Evolutionary conservation across 2,329 filamentous ascomycete species (phyloP), one percentile per base, ranked within the genome.

Genomic region (Colletotrichum nymphaeae): DNA sequence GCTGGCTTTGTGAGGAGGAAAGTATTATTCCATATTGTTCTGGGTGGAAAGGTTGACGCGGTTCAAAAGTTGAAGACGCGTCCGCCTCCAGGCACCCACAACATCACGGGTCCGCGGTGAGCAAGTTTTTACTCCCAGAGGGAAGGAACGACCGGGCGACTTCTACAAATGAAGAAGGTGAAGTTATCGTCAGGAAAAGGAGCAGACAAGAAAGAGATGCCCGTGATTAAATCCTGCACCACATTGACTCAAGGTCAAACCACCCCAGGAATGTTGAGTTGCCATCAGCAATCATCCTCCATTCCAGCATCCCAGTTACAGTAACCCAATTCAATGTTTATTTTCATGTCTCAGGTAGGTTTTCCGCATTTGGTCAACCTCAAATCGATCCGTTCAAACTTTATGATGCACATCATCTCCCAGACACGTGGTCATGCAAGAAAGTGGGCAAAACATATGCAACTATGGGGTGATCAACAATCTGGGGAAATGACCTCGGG

Each of bases 231-330:
- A 37, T 46, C 22, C 2, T 24, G 24, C 22, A 65, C 52, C 16
- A 56, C 24, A 5, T 9, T 35, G 22, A 46, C 35, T 37, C 19
- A 49, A 5, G 12, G 7, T 35, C 28, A 56, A 63, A 35, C 46
- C n/a, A n/a, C 12, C 1, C 1, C 26, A 9, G 71, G 71, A 73
- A 73, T 73, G 60, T 8, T 16, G 5, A 22, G 35, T 73, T 71
- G 46, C 60, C 67, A 63, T 9, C 56, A 71, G 71, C 67, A 71
- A 73, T 73, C 22, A 71, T 55, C 42, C 7, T 4, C 12, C 67
- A 56, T 73, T 73, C 71, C 71, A 66, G 9, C 1, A 12, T 4
- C 11, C n/a, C 12, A 11, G 30, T 58, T 35, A 26, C 1, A 26
- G 67, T 37, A 37, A 64, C 32, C 32, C 28, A 62, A 26, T 19